Evolutionary conservation across 768 basidiomycete species (phyloP).

Genomic region (Mycena leptocephala): DNA sequence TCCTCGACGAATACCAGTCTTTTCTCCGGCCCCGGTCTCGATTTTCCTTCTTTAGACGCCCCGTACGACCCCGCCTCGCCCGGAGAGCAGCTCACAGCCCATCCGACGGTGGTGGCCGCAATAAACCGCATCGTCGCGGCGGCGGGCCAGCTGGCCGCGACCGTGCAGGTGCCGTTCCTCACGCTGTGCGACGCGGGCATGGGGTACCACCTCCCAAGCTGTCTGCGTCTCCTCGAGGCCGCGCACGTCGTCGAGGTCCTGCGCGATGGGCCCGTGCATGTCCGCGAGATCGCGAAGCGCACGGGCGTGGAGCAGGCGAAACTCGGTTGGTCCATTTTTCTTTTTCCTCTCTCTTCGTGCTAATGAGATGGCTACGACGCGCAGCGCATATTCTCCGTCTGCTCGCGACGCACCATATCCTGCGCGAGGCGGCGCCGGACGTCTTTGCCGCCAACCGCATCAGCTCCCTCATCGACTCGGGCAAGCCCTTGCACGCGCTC

Average conservation of each 20-base stretch:
- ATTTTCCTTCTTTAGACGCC: slow-evolving; percentile 73
- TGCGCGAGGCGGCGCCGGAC: slow-evolving; percentile 78
- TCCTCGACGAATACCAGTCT: slow-evolving; percentile 14
- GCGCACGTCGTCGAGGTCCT: slow-evolving; percentile 82
- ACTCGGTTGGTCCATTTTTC: slow-evolving; percentile 59
- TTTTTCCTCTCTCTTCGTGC: background rate
- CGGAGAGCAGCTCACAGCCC: slow-evolving; percentile 70
- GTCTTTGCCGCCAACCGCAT: slow-evolving; percentile 83
- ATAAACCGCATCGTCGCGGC: slow-evolving; percentile 79
- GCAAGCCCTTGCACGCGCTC: slow-evolving; percentile 69
- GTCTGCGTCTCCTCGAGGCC: slow-evolving; percentile 81
- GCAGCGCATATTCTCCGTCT: slow-evolving; percentile 83
- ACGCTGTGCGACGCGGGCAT: slow-evolving; percentile 83
- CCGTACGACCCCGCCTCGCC: slow-evolving; percentile 63
- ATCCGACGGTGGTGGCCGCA: slow-evolving; percentile 74
- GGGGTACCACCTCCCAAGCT: slow-evolving; percentile 85
- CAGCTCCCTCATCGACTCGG: slow-evolving; percentile 79
- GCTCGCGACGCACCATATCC: slow-evolving; percentile 85
- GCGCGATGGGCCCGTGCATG: slow-evolving; percentile 73
- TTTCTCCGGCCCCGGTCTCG: slow-evolving; percentile 49
- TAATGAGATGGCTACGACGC: background rate
- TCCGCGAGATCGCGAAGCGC: slow-evolving; percentile 60
- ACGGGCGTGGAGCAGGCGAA: slow-evolving; percentile 65
- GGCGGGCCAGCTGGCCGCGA: slow-evolving; percentile 76
- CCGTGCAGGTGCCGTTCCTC: slow-evolving; percentile 79